Conservation (phyloP, 345 rosid species). For the Gossypium raimondii region DNA sequence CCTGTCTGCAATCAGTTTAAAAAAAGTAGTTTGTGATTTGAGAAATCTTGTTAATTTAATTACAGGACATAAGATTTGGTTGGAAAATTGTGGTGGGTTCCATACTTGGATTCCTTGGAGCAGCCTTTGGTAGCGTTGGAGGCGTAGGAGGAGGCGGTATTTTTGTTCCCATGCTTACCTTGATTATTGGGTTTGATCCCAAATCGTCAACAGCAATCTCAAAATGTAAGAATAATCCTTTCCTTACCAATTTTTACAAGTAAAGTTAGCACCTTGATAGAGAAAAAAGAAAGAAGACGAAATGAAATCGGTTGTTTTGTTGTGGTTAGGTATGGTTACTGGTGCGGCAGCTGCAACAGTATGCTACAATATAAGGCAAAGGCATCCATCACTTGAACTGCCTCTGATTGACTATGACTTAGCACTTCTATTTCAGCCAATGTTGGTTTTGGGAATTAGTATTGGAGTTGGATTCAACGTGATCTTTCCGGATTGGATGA, state of each 20-base stretch:
- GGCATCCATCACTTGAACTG: slow-evolving; percentile 45
- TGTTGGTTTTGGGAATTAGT: slow-evolving; percentile 47
- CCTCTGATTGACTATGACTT: slow-evolving; percentile 53
- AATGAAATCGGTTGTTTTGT: too few relatives aligned
- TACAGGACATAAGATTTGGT: slow-evolving; percentile 37
- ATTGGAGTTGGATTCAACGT: slow-evolving; percentile 45
- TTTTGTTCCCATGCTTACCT: slow-evolving; percentile 48
- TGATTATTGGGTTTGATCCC: slow-evolving; percentile 45
- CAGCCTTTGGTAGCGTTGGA: slow-evolving; percentile 53
- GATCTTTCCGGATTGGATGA: slow-evolving; percentile 51
- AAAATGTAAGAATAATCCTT: slow-evolving; percentile 32
- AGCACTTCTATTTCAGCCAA: slow-evolving; percentile 50
- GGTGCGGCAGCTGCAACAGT: slow-evolving; percentile 45
- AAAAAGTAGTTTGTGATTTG: background rate
- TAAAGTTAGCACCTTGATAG: too few relatives aligned
- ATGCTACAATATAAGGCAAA: slow-evolving; percentile 32
- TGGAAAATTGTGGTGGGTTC: slow-evolving; percentile 42
- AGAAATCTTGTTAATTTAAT: slow-evolving; percentile 7
- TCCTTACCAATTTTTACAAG: too few relatives aligned
- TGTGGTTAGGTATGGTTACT: slow-evolving; percentile 36
- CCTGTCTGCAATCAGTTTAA: background rate
- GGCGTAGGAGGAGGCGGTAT: slow-evolving; percentile 58
- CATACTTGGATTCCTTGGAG: slow-evolving; percentile 43
- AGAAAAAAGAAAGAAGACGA: too few relatives aligned
- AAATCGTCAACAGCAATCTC: slow-evolving; percentile 49